Conservation (phyloP, 306 rosid genomes). For the Macrotyloma uniflorum region DNA sequence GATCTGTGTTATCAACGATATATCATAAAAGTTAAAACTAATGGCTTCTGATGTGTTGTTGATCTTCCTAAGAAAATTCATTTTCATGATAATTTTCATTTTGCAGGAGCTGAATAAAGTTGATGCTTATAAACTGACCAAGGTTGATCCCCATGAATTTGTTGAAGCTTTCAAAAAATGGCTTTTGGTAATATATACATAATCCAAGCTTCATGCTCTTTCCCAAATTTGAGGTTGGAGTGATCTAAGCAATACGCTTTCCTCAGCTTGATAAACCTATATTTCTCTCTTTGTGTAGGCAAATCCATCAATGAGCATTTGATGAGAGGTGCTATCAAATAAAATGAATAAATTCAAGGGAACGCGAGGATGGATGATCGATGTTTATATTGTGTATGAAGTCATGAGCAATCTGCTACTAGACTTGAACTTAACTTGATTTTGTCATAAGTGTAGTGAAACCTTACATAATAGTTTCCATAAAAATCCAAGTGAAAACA, state of each 20-base stretch:
- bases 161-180: constrained; percentile 48
- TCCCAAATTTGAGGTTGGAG: not conserved
- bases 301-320: constrained; percentile 32
- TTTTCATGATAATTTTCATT: not conserved
- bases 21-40: too few relatives aligned
- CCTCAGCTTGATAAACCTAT: not conserved
- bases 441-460: too few relatives aligned
- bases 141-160: constrained; percentile 46
- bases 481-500: too few relatives aligned
- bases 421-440: too few relatives aligned
- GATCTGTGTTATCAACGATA: too few relatives aligned
- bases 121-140: constrained; percentile 61
- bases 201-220: not conserved
- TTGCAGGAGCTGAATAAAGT: constrained; percentile 61
- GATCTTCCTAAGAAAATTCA: not conserved
- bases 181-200: constrained; percentile 43
- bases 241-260: not conserved
- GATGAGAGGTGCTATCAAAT: too few relatives aligned
- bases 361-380: too few relatives aligned
- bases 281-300: constrained; percentile 34
- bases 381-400: too few relatives aligned
- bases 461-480: too few relatives aligned
- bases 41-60: too few relatives aligned
- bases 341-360: too few relatives aligned
- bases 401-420: too few relatives aligned